Evolutionary conservation across 2,329 filamentous ascomycete species (phyloP).

Genomic region (Ceratocystis cubensis): DNA sequence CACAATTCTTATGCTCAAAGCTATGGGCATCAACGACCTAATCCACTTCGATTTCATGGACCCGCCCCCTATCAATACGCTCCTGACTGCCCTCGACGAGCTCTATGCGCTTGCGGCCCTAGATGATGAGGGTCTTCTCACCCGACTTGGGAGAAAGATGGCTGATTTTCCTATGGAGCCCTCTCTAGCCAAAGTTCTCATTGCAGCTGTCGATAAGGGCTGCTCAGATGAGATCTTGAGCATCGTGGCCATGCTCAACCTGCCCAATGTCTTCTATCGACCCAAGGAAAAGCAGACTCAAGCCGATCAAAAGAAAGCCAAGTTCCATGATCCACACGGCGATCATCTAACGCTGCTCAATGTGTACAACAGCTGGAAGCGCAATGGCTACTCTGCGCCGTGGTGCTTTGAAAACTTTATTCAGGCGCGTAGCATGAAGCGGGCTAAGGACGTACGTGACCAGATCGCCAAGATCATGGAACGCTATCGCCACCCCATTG

Average conservation of each 20-base stretch:
- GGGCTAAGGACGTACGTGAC: constrained; percentile 82
- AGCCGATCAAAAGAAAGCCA: constrained; percentile 93
- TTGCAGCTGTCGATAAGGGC: constrained; percentile 71
- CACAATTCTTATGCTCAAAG: constrained; percentile 95
- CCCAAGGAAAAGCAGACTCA: constrained; percentile 95
- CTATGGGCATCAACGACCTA: constrained; percentile 97
- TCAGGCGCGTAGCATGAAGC: constrained; percentile 75
- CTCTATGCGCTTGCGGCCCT: constrained; percentile 83
- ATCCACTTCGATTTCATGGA: constrained; percentile 99
- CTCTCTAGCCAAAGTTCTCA: constrained; percentile 76
- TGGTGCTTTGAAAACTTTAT: constrained; percentile 99
- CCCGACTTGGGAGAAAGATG: constrained; percentile 88
- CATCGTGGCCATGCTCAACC: constrained; percentile 88
- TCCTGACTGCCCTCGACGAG: constrained; percentile 91
- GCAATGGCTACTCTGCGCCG: constrained; percentile 63
- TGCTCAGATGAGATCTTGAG: constrained; percentile 91
- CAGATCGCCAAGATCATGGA: constrained; percentile 92
- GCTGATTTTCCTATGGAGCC: constrained; percentile 98
- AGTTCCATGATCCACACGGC: constrained; percentile 89
- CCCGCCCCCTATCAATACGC: constrained; percentile 90
- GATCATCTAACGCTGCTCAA: constrained; percentile 93
- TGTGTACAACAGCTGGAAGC: constrained; percentile 95
- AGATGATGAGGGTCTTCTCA: constrained; percentile 89
- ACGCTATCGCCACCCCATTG: constrained; percentile 68
- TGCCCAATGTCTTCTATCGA: constrained; percentile 79